A percentile compares a stretch with the other conserved stretches of the same genome.
Conservation (phyloP, 495 filamentous ascomycete species). For the Aspergillus sclerotioniger region DNA sequence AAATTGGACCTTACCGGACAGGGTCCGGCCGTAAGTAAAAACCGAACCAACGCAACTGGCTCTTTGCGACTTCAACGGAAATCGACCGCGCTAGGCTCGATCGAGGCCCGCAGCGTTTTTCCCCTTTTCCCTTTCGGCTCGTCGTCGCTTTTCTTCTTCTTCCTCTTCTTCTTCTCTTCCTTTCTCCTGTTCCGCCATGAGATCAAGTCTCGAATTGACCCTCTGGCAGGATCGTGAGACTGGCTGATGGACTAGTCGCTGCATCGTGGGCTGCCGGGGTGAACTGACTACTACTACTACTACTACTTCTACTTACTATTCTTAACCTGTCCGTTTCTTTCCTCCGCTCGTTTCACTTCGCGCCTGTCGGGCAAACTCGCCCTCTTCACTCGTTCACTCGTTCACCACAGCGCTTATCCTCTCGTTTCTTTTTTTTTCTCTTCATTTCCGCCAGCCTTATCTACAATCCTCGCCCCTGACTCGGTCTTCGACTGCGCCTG, state of each 20-base stretch:
- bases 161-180: slow-evolving; percentile 5
- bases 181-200: slow-evolving; percentile 10
- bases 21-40: background rate
- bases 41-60: background rate
- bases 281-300: no score
- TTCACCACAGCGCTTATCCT: slow-evolving; percentile 11
- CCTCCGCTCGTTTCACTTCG: slow-evolving; percentile 17
- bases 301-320: no score
- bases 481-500: slow-evolving; percentile 3
- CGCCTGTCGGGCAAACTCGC: slow-evolving; percentile 12
- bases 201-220: slow-evolving; percentile 23
- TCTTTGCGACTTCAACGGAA: background rate
- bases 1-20: no score
- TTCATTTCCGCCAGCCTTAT: slow-evolving; percentile 7
- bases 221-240: slow-evolving; percentile 31
- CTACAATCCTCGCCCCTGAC: background rate
- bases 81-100: slow-evolving; percentile 2
- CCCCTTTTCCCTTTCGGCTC: slow-evolving; percentile 7
- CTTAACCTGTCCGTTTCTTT: slow-evolving; percentile 8
- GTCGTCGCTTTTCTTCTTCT: slow-evolving; percentile 8
- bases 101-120: slow-evolving; percentile 6
- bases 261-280: slow-evolving; percentile 4
- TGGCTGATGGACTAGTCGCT: slow-evolving; percentile 22
- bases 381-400: slow-evolving; percentile 21
- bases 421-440: slow-evolving; percentile 9